Percentiles rank a stretch among this genome's conserved stretches.
phyloP scores from a whole-genome alignment of 2,329 filamentous ascomycete genomes.

The Alternaria sp. region DNA sequence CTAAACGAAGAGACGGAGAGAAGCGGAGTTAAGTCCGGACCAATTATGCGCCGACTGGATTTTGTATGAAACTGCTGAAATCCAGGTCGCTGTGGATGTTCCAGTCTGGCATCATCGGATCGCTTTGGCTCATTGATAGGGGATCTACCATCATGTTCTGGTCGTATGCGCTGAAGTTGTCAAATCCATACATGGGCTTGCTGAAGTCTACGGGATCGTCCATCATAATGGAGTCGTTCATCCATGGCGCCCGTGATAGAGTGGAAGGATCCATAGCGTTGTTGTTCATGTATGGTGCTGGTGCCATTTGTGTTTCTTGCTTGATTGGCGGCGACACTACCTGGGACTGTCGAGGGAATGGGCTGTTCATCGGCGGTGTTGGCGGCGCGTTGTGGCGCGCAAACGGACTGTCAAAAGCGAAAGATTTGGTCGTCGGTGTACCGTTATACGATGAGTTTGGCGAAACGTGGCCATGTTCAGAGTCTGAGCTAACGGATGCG shows the following conservation, averaged over 20 bases:
- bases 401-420: conserved; percentile 42
- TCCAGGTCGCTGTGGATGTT: conserved; percentile 44
- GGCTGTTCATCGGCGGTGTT: conserved; percentile 49
- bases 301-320: conserved; percentile 39
- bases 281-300: conserved; percentile 38
- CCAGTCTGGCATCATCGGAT: conserved; percentile 46
- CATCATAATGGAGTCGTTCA: conserved; percentile 46
- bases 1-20: conserved; percentile 34
- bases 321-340: conserved; percentile 37
- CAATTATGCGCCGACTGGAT: conserved; percentile 41
- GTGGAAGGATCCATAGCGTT: conserved; percentile 40
- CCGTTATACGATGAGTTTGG: conserved; percentile 46
- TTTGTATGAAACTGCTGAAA: conserved; percentile 47
- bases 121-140: conserved; percentile 34
- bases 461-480: conserved; percentile 59
- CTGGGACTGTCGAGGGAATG: conserved; percentile 46
- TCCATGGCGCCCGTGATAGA: conserved; percentile 39
- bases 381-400: conserved; percentile 43
- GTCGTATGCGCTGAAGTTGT: conserved; percentile 41
- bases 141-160: conserved; percentile 45
- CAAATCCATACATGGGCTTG: conserved; percentile 44
- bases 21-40: conserved; percentile 21
- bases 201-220: conserved; percentile 45
- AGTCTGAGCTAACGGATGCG: conserved; percentile 64
- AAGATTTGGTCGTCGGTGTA: conserved; percentile 46